phyloP scores from a whole-genome alignment of 768 basidiomycete species.

The Dioszegia hungarica region DNA sequence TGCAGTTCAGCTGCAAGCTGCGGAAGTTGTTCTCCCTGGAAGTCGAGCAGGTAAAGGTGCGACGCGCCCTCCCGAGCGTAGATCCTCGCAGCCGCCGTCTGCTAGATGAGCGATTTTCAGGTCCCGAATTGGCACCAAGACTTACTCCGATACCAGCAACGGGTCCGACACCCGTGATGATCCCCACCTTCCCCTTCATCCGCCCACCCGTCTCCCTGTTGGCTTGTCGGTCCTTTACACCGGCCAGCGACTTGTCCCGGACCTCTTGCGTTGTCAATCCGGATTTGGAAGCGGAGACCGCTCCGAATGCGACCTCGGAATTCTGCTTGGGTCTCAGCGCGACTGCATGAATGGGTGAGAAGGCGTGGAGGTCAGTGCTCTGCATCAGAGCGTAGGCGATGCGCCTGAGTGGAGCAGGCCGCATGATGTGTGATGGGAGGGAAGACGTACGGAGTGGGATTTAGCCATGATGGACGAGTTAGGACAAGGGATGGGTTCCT shows the following conservation, averaged over 20 bases:
- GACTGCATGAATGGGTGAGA: neutral
- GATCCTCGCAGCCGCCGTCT: constrained; percentile 37
- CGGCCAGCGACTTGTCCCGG: constrained; percentile 12
- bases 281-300: neutral
- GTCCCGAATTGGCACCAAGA: no score
- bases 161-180: constrained; percentile 84
- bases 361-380: constrained; percentile 15
- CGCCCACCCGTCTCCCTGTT: constrained; percentile 44
- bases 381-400: constrained; percentile 9
- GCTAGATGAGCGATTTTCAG: neutral
- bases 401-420: neutral
- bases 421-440: neutral
- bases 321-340: neutral
- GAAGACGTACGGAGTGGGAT: neutral
- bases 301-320: neutral
- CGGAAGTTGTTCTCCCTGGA: constrained; percentile 62
- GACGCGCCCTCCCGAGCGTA: constrained; percentile 51
- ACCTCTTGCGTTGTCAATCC: constrained; percentile 5
- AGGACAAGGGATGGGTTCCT: neutral
- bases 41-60: constrained; percentile 74
- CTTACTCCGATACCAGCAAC: constrained; percentile 81
- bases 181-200: constrained; percentile 71
- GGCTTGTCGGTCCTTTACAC: constrained; percentile 9
- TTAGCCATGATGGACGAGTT: neutral
- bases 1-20: constrained; percentile 66